phyloP scores from a whole-genome alignment of 2,329 filamentous ascomycete genomes.

The Verticillium nubilum region DNA sequence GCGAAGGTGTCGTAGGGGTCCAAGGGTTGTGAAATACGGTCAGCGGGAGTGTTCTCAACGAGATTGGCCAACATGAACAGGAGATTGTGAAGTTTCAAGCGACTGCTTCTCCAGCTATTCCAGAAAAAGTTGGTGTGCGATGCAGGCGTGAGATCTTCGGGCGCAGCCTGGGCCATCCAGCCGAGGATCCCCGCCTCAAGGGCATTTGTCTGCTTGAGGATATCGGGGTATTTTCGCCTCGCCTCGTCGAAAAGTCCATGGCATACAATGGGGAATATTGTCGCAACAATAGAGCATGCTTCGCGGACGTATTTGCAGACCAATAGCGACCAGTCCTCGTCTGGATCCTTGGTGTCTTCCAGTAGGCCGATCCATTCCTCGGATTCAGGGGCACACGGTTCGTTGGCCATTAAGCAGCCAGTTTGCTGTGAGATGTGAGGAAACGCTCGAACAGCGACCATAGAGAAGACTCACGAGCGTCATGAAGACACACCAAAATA shows the following conservation, averaged over 20 bases:
- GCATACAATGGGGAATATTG: slow-evolving; percentile 2
- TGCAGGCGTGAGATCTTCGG: slow-evolving; percentile 13
- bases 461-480: slow-evolving; percentile 25
- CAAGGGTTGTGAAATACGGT: slow-evolving; percentile 1
- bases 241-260: slow-evolving; percentile 1
- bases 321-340: background rate
- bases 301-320: slow-evolving; percentile 2
- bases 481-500: slow-evolving; percentile 32
- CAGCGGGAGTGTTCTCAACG: slow-evolving; percentile 22
- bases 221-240: slow-evolving; percentile 5
- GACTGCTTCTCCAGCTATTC: slow-evolving; percentile 23
- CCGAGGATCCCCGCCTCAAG: slow-evolving; percentile 21
- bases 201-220: slow-evolving; percentile 17
- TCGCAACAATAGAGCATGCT: slow-evolving; percentile 6
- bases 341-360: slow-evolving; percentile 2
- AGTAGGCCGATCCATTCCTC: slow-evolving; percentile 28
- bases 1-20: background rate
- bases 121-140: slow-evolving; percentile 19
- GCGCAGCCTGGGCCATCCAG: slow-evolving; percentile 18
- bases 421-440: slow-evolving; percentile 25
- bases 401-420: slow-evolving; percentile 24
- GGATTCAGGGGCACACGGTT: slow-evolving; percentile 28
- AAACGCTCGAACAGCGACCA: slow-evolving; percentile 8
- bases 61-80: slow-evolving; percentile 27
- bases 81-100: slow-evolving; percentile 28